Evolutionary conservation across 2,329 filamentous ascomycete species (phyloP), one percentile per base, ranked within the genome.

Genomic region (Epichloe coenophiala): DNA sequence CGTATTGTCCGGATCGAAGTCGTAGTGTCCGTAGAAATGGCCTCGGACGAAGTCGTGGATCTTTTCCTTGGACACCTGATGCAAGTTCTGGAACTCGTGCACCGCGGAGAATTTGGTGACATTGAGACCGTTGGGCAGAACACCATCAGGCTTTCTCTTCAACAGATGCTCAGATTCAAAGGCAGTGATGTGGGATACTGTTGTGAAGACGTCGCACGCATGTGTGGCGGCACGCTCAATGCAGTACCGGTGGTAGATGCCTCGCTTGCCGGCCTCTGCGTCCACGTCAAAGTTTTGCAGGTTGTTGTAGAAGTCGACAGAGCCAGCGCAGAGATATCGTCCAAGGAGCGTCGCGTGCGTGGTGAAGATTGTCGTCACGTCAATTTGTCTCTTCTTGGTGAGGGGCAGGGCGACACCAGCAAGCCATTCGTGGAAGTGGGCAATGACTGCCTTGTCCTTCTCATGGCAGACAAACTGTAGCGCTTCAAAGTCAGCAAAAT

Each of bases 291-390:
- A 97, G 71, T 83, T 86, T 68, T 97, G 91, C 49, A 98, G 78
- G 67, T 97, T 96, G 74, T 97, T 98, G 78, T 98, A 98, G 66
- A 98, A 97, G 66, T 98, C 93, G 55, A 97, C 93, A 0, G 90
- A 96, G 49, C 93, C 93, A 48, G 93, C 93, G 65, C 93, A 97
- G 46, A 97, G 86, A 65, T 98, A 97, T 61, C 93, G 84, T 55
- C 93, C 93, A 46, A 98, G 81, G 11, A 98, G 78, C 5, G 93
- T 97, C 23, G 93, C 93, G 69, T 97, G 93, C 2, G 93, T 98
- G 41, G 93, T 98, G 73, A 97, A 97, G 66, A 97, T 97, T 58
- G 93, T 97, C 17, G 93, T 97, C 47, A 96, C 79, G 63, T 97
- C 93, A 68, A 97, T 97, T 63, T 86, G 86, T 54, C 93, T 83